Base-by-base conservation (phyloP, 495 filamentous ascomycete species). In the Choiromyces venosus region DNA sequence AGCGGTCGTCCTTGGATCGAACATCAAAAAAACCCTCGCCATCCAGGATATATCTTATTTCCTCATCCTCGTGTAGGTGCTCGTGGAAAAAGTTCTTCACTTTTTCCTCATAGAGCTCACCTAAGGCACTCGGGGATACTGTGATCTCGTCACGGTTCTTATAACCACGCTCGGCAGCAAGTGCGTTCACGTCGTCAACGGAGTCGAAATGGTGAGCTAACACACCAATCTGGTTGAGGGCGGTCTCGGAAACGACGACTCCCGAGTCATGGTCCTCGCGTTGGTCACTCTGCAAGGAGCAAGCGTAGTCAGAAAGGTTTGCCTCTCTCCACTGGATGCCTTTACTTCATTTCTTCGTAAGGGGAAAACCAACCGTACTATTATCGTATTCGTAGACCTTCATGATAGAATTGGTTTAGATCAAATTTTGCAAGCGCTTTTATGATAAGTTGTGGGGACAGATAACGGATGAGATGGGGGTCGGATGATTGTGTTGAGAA, bases 51-150 rank as follows among this genome's bases (percentile, higher is more conserved):
- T 97, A 99, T n/a, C 95, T 87, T 73, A 99, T 99, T 88, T 99
- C 95, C 86, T 99, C 95, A 81, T 98, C 96, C 85, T 99, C 95
- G 78, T 99, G 95, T 78, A 98, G 83, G 83, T 99, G 95, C 86
- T 99, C 95, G 65, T 90, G 82, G 85, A 98, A 98, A 85, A 99
- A 99, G 73, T 82, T 88, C 84, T 91, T 93, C 73, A 99, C 92
- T 81, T 98, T 97, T 73, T 89, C 87, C 84, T 99, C 95, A 84
- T 94, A 94, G 38, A 87, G 83, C 61, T 86, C 90, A 69, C 94
- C 94, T 93, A 98, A 93, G 71, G 88, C 90, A 74, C 87, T 87
- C 0, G 93, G 94, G 33, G 92, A 94, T n/a, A 98, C 91, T 74
- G 86, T 90, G 81, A 97, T 91, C 83, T 94, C 89, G 83, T 99